Percentiles rank a stretch among this genome's conserved stretches.
Conservation (phyloP, 176 grass and related monocot genomes). For the Avena sativa region DNA sequence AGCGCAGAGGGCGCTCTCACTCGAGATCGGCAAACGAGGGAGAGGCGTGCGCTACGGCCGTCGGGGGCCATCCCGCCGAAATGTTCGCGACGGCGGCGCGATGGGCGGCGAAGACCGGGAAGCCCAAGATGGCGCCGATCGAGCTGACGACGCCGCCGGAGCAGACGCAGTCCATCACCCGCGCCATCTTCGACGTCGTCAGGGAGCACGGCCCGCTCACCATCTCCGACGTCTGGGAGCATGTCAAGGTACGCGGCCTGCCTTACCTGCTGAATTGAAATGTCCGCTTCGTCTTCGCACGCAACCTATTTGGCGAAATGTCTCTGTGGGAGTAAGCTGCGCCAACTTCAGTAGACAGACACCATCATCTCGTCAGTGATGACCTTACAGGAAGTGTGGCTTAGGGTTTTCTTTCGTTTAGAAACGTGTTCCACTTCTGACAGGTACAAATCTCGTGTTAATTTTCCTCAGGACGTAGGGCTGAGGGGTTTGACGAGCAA, state of each 20-base stretch:
- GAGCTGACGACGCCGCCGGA: constrained; percentile 73
- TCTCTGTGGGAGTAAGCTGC: background rate
- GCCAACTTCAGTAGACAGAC: background rate
- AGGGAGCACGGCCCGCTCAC: constrained; percentile 93
- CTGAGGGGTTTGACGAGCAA: constrained; percentile 77
- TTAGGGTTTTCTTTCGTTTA: too few species aligned
- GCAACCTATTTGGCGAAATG: constrained; percentile 49
- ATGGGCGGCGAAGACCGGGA: constrained; percentile 81
- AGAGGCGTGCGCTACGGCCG: too few species aligned
- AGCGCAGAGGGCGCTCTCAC: too few species aligned
- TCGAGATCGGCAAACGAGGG: too few species aligned
- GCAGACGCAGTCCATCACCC: constrained; percentile 83
- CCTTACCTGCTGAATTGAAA: too few species aligned
- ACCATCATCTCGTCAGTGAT: background rate
- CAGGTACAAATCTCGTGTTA: background rate
- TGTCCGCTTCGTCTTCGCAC: background rate
- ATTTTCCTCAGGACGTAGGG: constrained; percentile 53
- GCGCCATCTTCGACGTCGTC: constrained; percentile 85
- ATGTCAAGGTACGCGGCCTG: constrained; percentile 61
- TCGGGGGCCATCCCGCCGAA: background rate
- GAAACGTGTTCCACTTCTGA: background rate
- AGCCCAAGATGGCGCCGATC: constrained; percentile 94
- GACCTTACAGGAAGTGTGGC: too few species aligned
- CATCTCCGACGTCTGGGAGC: constrained; percentile 82
- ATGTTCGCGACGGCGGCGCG: constrained; percentile 71